phyloP scores from a whole-genome alignment of 768 basidiomycete genomes.

The Lactarius sp. region DNA sequence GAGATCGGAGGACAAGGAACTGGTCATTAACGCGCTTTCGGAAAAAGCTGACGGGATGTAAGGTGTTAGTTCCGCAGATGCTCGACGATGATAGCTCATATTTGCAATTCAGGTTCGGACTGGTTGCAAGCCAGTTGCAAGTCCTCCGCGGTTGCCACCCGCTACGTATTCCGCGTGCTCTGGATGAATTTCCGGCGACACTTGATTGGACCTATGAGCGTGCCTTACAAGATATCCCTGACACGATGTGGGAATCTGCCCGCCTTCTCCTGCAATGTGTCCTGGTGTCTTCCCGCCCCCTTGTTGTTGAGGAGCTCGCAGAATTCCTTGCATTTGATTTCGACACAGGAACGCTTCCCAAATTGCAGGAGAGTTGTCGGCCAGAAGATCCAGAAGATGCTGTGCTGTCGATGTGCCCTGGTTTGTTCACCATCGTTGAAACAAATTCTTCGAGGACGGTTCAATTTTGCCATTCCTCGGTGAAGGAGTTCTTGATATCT shows the following conservation, averaged over 20 bases:
- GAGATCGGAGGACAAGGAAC: neutral
- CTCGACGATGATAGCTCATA: neutral
- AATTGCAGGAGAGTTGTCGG: neutral
- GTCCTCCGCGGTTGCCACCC: neutral
- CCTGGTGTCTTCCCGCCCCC: neutral
- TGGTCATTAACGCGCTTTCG: neutral
- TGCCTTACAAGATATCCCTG: neutral
- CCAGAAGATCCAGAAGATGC: neutral
- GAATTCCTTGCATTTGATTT: neutral
- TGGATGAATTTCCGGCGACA: neutral
- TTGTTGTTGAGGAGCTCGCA: conserved; percentile 1
- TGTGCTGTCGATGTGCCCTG: neutral
- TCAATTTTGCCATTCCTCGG: neutral
- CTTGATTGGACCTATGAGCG: neutral
- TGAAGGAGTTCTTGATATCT: neutral
- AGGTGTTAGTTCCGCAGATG: neutral
- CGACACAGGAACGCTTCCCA: neutral
- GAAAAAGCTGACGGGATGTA: neutral
- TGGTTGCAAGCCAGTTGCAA: neutral
- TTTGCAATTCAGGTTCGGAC: neutral
- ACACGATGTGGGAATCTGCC: neutral
- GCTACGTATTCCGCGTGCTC: neutral
- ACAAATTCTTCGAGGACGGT: neutral
- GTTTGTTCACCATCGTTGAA: neutral
- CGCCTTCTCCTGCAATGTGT: neutral